Base-by-base conservation (phyloP, 2,329 filamentous ascomycete genomes). In the Penicillium sp. region DNA sequence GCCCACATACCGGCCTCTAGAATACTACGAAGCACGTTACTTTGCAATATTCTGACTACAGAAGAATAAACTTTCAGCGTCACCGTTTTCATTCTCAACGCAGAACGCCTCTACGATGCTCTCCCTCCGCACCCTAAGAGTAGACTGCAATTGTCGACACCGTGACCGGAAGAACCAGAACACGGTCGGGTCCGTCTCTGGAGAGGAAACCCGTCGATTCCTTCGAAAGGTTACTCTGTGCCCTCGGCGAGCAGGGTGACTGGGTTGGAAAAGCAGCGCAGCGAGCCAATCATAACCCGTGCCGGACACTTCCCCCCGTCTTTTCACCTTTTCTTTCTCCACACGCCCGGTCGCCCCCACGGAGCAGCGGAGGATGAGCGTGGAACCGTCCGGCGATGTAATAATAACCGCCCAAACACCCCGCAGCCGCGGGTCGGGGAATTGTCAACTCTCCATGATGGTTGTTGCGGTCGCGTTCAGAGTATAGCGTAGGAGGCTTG, bases 281-380 rank as follows among this genome's bases (percentile, higher is more conserved):
- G 31, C 31, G 31, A 31, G 10, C 31, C 2, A 31, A 44, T 18
- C n/a, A 22, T 44, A 18, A 13, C 18, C 19, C 37, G 49, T 35
- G 22, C 6, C 49, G 49, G 49, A 11, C 49, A 51, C 49, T 51
- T 51, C 49, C 49, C 49, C 49, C 49, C 49, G 49, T 51, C 49
- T 40, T 51, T 49, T 41, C 27, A 10, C 9, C 31, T 31, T 31
- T 27, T 19, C n/a, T 6, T 40, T n/a, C 41, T 27, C 24, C 43
- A 46, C 43, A 44, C 24, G 31, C 27, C 22, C 19, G 2, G 19
- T 22, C 24, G 24, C 24, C 24, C 24, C 24, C 24, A 27, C 31
- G 43, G 43, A 31, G 43, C 22, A 46, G 24, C 43, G 43, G 43
- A 46, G 43, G 43, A 31, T n/a, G 43, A 46, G 43, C 24, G 6